Evolutionary conservation across 1,284 basidiomycete genomes (phyloP).

Genomic region (Melampsora occidentalis): DNA sequence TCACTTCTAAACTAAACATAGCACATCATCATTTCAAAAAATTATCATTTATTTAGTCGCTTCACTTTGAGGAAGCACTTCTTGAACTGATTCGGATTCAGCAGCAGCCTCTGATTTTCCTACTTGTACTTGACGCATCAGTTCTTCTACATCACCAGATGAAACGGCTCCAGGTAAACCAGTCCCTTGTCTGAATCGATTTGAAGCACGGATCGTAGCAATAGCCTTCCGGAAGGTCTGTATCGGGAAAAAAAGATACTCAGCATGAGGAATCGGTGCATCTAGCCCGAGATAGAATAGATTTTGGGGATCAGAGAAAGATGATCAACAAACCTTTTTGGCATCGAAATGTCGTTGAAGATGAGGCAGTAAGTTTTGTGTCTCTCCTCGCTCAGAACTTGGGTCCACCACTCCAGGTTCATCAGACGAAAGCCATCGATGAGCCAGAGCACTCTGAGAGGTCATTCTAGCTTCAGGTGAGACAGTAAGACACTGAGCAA

Average conservation of each 20-base stretch:
- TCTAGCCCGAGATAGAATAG: too few species aligned
- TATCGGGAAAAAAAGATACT: not conserved
- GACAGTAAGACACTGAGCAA: constrained; percentile 73
- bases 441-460: constrained; percentile 66
- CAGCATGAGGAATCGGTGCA: not conserved
- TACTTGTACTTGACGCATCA: constrained; percentile 31
- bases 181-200: constrained; percentile 35
- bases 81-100: constrained; percentile 37
- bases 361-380: constrained; percentile 39
- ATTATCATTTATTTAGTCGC: too few species aligned
- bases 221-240: constrained; percentile 42
- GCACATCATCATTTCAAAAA: too few species aligned
- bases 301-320: not conserved
- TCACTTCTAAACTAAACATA: not conserved
- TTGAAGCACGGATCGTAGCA: constrained; percentile 34
- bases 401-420: constrained; percentile 55
- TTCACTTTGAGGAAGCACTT: constrained; percentile 6
- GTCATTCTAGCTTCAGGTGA: constrained; percentile 76
- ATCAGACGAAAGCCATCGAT: constrained; percentile 68
- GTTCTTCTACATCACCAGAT: constrained; percentile 17
- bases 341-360: constrained; percentile 42
- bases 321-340: constrained; percentile 26
- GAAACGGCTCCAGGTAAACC: constrained; percentile 9
- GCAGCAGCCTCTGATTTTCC: constrained; percentile 30
- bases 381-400: constrained; percentile 33